phyloP scores from a whole-genome alignment of 2,329 filamentous ascomycete genomes.

The Alternaria hordeiaustralica region DNA sequence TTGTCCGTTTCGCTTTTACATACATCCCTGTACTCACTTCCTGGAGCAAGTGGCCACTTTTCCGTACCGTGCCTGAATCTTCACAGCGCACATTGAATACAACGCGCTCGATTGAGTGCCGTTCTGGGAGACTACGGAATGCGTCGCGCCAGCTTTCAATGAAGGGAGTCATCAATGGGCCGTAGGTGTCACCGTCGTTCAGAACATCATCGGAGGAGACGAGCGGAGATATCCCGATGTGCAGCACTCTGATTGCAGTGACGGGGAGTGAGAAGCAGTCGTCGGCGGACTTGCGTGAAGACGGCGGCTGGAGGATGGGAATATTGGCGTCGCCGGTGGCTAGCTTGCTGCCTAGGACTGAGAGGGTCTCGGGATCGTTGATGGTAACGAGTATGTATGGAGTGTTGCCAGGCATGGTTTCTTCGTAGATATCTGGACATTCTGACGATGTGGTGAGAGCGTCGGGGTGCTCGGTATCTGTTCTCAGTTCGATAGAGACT shows the following conservation, averaged over 20 bases:
- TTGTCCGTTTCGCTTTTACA: not conserved
- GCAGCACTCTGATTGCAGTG: not conserved
- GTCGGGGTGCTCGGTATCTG: not conserved
- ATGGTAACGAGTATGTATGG: rapidly evolving
- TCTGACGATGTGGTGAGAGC: not conserved
- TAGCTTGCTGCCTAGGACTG: not conserved
- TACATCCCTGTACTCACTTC: not conserved
- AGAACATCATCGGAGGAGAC: not conserved
- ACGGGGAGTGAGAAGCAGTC: not conserved
- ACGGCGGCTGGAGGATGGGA: not conserved
- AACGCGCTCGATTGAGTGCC: not conserved
- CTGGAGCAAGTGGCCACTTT: not conserved
- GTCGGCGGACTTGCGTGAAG: not conserved
- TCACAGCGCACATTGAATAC: not conserved
- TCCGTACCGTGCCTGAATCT: not conserved
- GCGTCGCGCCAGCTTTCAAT: not conserved
- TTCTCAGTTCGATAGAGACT: not conserved
- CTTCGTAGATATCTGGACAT: not conserved
- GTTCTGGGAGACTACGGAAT: not conserved
- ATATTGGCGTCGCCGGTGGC: not conserved
- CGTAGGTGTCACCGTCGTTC: not conserved
- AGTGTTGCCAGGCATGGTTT: rapidly evolving
- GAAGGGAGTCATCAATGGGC: not conserved
- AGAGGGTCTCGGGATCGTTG: not conserved
- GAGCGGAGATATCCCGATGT: not conserved